These are phyloP conservation scores for Cercis canadensis DNA, from an alignment of 306 rosid genomes.

Conservation along the genomic window DNA sequence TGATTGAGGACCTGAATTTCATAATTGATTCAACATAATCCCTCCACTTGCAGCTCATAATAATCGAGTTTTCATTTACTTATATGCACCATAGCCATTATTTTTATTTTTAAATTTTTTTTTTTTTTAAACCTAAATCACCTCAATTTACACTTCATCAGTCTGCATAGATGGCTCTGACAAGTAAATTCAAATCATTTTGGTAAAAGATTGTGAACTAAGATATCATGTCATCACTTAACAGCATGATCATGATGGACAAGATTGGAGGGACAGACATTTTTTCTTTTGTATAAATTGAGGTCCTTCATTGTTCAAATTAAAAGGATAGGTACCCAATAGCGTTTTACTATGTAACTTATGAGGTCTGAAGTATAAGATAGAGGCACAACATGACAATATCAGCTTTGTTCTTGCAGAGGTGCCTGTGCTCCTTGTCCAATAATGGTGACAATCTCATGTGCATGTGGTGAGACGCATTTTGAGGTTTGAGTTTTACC, in stretches of 20 bases:
- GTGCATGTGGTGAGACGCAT: constrained; percentile 90
- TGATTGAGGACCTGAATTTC: neutral
- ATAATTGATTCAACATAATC: neutral
- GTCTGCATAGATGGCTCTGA: neutral
- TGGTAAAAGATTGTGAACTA: constrained; percentile 1
- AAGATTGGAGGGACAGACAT: constrained; percentile 15
- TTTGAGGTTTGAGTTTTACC: constrained; percentile 73
- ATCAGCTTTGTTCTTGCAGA: constrained; percentile 64
- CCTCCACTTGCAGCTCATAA: neutral
- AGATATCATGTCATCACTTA: neutral
- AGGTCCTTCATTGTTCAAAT: neutral
- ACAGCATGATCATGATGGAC: constrained; percentile 20
- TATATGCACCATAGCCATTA: too few relatives aligned
- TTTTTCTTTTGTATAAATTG: neutral
- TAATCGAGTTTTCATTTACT: too few relatives aligned
- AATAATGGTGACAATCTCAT: constrained; percentile 88
- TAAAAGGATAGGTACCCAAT: constrained; percentile 10
- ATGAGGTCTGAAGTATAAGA: constrained; percentile 20
- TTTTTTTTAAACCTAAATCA: neutral
- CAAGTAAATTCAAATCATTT: neutral
- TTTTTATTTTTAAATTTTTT: too few relatives aligned
- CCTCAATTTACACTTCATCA: neutral
- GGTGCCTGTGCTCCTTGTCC: constrained; percentile 99
- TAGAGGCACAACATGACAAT: constrained; percentile 10
- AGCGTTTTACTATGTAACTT: constrained; percentile 25